phyloP scores from a whole-genome alignment of 2,329 filamentous ascomycete genomes.

The Alternaria viburni region DNA sequence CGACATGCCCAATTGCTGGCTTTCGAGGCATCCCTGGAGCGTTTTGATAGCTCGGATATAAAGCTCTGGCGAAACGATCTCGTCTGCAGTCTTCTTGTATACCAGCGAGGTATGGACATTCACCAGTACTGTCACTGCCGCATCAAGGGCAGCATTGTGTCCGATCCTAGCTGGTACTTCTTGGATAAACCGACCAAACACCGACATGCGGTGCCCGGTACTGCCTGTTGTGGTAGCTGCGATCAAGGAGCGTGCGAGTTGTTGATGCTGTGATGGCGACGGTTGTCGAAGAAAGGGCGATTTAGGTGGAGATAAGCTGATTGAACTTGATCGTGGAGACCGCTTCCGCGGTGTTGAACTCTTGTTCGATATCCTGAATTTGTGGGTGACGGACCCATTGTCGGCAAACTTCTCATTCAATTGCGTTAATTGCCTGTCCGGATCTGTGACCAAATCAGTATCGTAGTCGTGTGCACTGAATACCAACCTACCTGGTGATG shows the following conservation, averaged over 20 bases:
- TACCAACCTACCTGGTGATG: conserved; percentile 1
- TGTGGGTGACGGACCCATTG: conserved; percentile 36
- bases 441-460: conserved; percentile 16
- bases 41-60: conserved; percentile 42
- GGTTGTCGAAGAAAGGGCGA: conserved; percentile 28
- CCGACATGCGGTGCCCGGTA: conserved; percentile 38
- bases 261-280: conserved; percentile 34
- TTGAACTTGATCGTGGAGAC: conserved; percentile 14
- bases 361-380: conserved; percentile 34
- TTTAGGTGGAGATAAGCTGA: conserved; percentile 18
- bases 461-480: not conserved
- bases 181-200: conserved; percentile 41
- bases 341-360: conserved; percentile 6
- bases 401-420: conserved; percentile 33
- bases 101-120: conserved; percentile 36
- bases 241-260: conserved; percentile 37
- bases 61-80: conserved; percentile 34
- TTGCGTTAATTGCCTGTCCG: conserved; percentile 24
- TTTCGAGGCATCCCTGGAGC: conserved; percentile 36
- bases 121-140: conserved; percentile 39
- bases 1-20: conserved; percentile 37
- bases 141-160: conserved; percentile 40
- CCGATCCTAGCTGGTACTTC: conserved; percentile 41
- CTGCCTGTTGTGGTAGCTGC: conserved; percentile 32
- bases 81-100: conserved; percentile 26